Percentiles rank a stretch among this genome's conserved stretches.
Evolutionary conservation across 257 asterid genomes (phyloP).

Genomic region (Verbascum thapsus): DNA sequence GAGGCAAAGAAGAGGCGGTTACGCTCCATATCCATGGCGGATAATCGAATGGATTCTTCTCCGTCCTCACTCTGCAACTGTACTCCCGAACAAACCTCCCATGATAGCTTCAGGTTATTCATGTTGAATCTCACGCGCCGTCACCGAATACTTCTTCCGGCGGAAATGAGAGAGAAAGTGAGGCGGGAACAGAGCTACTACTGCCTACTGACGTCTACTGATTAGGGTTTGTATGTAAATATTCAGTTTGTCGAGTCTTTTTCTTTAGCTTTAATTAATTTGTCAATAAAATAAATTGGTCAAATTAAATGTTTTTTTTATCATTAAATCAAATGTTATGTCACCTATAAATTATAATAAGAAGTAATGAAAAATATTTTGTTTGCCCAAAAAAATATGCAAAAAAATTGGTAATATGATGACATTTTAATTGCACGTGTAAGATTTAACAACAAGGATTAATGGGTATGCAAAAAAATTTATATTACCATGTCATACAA

Average conservation of each 20-base stretch:
- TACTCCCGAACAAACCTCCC: constrained; percentile 51
- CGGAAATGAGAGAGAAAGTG: not conserved
- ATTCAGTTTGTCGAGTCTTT: no score
- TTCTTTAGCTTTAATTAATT: no score
- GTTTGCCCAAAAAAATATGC: no score
- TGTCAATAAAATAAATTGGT: no score
- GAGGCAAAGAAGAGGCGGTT: constrained; percentile 81
- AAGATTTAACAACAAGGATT: no score
- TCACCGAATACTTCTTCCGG: not conserved
- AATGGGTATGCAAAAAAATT: no score
- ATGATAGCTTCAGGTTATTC: constrained; percentile 78
- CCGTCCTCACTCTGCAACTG: constrained; percentile 55
- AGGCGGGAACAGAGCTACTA: constrained; percentile 30
- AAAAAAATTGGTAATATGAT: no score
- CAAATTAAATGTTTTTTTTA: no score
- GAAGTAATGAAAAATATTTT: no score
- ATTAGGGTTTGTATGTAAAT: constrained; percentile 17
- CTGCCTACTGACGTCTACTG: not conserved
- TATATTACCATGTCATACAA: no score
- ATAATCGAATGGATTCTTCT: constrained; percentile 51
- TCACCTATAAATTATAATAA: no score
- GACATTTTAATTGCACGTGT: no score
- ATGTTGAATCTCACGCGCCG: constrained; percentile 30
- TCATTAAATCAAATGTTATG: not conserved
- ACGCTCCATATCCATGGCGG: constrained; percentile 78